These are phyloP conservation scores for Dittrichia graveolens DNA, from an alignment of 129 eudicot genomes.

Conservation along the genomic window DNA sequence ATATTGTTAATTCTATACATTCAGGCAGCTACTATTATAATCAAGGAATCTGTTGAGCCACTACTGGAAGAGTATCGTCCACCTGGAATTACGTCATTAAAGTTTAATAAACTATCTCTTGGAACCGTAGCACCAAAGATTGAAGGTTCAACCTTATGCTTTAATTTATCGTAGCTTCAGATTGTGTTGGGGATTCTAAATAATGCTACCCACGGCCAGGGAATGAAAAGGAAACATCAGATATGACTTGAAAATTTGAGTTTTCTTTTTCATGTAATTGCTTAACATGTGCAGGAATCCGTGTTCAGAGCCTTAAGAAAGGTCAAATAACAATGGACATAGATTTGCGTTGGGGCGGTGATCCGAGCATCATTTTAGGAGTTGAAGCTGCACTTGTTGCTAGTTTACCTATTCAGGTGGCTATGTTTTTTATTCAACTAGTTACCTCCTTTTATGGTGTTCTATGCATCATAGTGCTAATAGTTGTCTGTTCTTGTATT, in stretches of 20 bases:
- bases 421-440: conserved; percentile 3
- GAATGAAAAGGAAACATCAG: background rate
- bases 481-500: conserved; percentile 18
- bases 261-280: conserved; percentile 21
- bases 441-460: background rate
- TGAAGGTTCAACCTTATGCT: conserved; percentile 58
- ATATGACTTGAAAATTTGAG: background rate
- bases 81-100: conserved; percentile 85
- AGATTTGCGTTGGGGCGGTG: conserved; percentile 98
- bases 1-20: conserved; percentile 25
- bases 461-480: conserved; percentile 1
- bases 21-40: conserved; percentile 86
- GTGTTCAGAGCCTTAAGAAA: conserved; percentile 95
- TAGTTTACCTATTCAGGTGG: conserved; percentile 92
- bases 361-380: conserved; percentile 84
- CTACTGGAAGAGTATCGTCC: conserved; percentile 95
- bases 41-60: conserved; percentile 94
- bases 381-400: conserved; percentile 92
- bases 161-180: background rate
- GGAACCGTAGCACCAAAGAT: conserved; percentile 98
- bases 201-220: no score
- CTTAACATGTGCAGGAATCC: conserved; percentile 65
- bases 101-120: conserved; percentile 84
- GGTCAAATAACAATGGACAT: conserved; percentile 98
- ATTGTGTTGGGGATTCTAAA: no score